Evolutionary conservation across 2,329 filamentous ascomycete genomes (phyloP), one percentile per base, ranked within the genome.

Genomic region (Xylariales sp.): DNA sequence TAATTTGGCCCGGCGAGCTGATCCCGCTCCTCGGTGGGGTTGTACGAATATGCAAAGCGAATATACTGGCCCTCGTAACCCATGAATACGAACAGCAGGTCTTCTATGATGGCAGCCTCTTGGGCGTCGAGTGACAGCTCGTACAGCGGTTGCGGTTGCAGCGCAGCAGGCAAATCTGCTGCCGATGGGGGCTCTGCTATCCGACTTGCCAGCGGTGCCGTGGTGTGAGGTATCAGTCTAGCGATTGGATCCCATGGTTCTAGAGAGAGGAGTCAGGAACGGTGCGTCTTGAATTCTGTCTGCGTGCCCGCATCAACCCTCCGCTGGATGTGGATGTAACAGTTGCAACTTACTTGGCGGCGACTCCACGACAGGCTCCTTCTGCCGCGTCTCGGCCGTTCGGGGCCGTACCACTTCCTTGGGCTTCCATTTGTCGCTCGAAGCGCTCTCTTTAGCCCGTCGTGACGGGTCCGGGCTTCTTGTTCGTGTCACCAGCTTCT

Each of bases 1-100:
- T 89, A 97, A 8, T 72, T 67, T 2, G 93, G 93, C 0, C 93
- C 93, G 5, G 83, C 76, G 34, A 98, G 69, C 12, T 90, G 81
- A 54, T 94, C 88, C 53, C 91, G 88, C 65, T 98, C 93, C 36
- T 88, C 81, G 4, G 75, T 68, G 0, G 90, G 88, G 50, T 95
- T 83, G 59, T 95, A 97, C 7, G 78, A 76, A 48, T 88, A 85
- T 41, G 76, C 77, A 57, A 88, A 97, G 39, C 88, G 85, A 44
- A 98, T 86, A 57, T 97, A 97, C 60, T 95, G 89, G n/a, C 93
- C 93, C 63, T 98, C 93, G 47, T 89, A 95, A 17, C 93, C 93
- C 90, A 98, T 96, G 52, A 97, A 94, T 5, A 95, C 89, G 56
- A 91, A 96, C 24, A 97, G 65, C 13, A 98, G 65, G 52, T 98